phyloP scores from a whole-genome alignment of 169 alveolate genomes.

The Babesia sp. region DNA sequence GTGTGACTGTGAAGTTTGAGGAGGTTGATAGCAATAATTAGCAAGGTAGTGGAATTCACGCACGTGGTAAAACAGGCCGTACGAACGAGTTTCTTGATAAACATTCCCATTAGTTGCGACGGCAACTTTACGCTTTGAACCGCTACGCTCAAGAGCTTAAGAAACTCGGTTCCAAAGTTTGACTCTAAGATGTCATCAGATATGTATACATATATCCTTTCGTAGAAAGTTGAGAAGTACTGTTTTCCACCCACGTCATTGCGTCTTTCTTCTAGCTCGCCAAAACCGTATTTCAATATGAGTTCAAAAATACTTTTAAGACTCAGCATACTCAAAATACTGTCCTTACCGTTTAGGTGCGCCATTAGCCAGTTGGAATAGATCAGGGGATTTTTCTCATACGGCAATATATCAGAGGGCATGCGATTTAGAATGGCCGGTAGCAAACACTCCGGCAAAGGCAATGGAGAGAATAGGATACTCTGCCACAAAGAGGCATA shows the following conservation, averaged over 20 bases:
- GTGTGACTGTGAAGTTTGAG: conserved; percentile 38
- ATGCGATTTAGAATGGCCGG: conserved; percentile 24
- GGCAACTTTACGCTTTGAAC: conserved; percentile 59
- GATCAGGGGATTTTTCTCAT: conserved; percentile 30
- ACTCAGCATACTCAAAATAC: conserved; percentile 28
- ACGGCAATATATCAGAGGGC: conserved; percentile 53
- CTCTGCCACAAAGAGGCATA: conserved; percentile 48
- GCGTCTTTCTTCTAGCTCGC: conserved; percentile 12
- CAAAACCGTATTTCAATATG: conserved; percentile 38
- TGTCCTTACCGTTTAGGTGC: conserved; percentile 10
- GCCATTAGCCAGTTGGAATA: conserved; percentile 37
- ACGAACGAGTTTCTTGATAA: conserved; percentile 49
- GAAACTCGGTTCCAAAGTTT: conserved; percentile 14
- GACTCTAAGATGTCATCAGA: conserved; percentile 9
- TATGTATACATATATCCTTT: conserved; percentile 17
- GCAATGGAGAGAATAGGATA: conserved; percentile 3
- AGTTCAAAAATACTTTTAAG: conserved; percentile 50
- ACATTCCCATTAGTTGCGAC: conserved; percentile 15
- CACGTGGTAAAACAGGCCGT: conserved; percentile 37
- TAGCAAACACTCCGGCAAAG: background rate
- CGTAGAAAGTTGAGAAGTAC: conserved; percentile 18
- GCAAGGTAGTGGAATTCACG: conserved; percentile 15
- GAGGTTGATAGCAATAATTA: conserved; percentile 36
- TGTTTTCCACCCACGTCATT: background rate
- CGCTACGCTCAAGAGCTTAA: conserved; percentile 27